Conservation (phyloP, 2,329 filamentous ascomycete genomes). For the Aspergillus novofumigatus region DNA sequence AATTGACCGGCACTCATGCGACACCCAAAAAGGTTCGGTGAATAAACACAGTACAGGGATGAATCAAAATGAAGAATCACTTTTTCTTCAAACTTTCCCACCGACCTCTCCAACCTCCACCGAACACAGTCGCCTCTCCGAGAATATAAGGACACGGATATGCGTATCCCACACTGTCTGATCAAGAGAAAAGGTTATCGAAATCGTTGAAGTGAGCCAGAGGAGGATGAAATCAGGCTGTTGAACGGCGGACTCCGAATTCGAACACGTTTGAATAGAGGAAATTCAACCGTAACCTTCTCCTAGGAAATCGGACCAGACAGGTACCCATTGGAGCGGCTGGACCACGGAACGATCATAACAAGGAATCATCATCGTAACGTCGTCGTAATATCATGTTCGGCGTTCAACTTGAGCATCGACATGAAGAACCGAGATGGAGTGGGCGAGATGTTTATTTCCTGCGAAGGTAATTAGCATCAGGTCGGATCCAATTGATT, state of each 20-base stretch:
- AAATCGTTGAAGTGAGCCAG: constrained; percentile 28
- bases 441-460: constrained; percentile 63
- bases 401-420: constrained; percentile 36
- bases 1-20: constrained; percentile 36
- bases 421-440: constrained; percentile 48
- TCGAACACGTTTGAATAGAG: constrained; percentile 9
- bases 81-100: constrained; percentile 8
- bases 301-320: constrained; percentile 14
- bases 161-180: constrained; percentile 17
- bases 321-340: constrained; percentile 20
- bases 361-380: constrained; percentile 28
- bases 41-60: constrained; percentile 13
- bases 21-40: constrained; percentile 17
- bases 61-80: constrained; percentile 6
- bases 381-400: constrained; percentile 35
- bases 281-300: neutral
- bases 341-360: constrained; percentile 28
- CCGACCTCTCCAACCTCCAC: constrained; percentile 30
- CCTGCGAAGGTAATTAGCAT: constrained; percentile 44
- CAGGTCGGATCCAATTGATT: neutral
- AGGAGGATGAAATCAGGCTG: constrained; percentile 19
- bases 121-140: constrained; percentile 32
- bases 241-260: constrained; percentile 30
- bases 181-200: constrained; percentile 16
- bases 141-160: constrained; percentile 15